Evolutionary conservation across 306 rosid genomes (phyloP).

Genomic region (Dalbergia cultrata): DNA sequence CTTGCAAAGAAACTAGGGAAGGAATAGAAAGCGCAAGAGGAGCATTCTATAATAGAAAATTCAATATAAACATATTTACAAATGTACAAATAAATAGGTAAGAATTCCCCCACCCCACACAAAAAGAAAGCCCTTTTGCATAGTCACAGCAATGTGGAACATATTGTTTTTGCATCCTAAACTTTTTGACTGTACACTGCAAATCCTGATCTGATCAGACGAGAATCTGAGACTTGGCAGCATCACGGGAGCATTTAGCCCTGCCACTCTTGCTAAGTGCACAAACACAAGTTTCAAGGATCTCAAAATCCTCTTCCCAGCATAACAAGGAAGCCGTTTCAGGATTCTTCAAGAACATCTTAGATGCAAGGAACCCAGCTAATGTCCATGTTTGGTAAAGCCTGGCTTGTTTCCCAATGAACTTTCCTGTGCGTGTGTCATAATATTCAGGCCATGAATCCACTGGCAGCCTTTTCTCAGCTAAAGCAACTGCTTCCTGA

Average conservation of each 20-base stretch:
- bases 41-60: conserved; percentile 27
- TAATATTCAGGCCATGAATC: conserved; percentile 98
- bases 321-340: conserved; percentile 72
- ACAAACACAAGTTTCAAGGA: conserved; percentile 89
- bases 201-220: conserved; percentile 50
- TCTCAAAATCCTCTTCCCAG: conserved; percentile 92
- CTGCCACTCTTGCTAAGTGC: conserved; percentile 85
- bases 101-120: neutral
- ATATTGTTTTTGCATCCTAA: conserved; percentile 37
- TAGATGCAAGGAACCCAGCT: conserved; percentile 92
- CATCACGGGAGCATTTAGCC: conserved; percentile 80
- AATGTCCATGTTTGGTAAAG: conserved; percentile 93
- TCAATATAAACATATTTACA: conserved; percentile 25
- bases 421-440: conserved; percentile 84
- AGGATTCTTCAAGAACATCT: conserved; percentile 89
- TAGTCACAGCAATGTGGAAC: conserved; percentile 39
- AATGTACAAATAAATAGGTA: conserved; percentile 27
- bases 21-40: neutral
- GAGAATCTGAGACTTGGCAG: conserved; percentile 87
- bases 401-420: conserved; percentile 89
- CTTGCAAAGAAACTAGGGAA: too few relatives aligned
- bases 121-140: neutral
- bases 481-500: conserved; percentile 73
- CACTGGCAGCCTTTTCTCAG: conserved; percentile 75
- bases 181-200: conserved; percentile 44